phyloP scores from a whole-genome alignment of 1,284 basidiomycete genomes.

The Ceratobasidium sp. region DNA sequence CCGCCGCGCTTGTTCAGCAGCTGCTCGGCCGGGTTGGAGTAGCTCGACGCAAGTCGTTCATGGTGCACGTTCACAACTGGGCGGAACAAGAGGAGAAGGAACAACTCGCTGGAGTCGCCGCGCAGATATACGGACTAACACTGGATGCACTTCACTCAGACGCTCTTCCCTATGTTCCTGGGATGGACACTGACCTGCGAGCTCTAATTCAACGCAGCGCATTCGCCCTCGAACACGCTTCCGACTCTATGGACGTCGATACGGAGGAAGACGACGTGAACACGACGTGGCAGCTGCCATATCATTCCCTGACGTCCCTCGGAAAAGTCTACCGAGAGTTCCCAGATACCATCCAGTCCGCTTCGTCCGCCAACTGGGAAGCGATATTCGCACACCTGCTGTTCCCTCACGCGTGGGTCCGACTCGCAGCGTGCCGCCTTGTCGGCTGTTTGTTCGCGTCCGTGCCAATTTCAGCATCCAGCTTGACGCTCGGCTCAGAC shows the following conservation, averaged over 20 bases:
- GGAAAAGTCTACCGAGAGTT: conserved; percentile 72
- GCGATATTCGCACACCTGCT: conserved; percentile 74
- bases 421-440: conserved; percentile 81
- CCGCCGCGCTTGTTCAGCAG: conserved; percentile 81
- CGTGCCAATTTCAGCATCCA: conserved; percentile 59
- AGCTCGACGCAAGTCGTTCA: conserved; percentile 66
- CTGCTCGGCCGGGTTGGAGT: conserved; percentile 77
- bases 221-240: conserved; percentile 53
- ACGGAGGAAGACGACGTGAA: conserved; percentile 1
- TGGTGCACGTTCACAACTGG: conserved; percentile 86
- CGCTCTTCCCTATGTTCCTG: conserved; percentile 60
- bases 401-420: conserved; percentile 96
- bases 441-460: conserved; percentile 76
- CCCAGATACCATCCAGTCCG: conserved; percentile 61
- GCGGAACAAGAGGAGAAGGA: conserved; percentile 69
- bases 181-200: conserved; percentile 70
- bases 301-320: conserved; percentile 78
- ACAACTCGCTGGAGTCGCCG: conserved; percentile 74
- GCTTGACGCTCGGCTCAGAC: conserved; percentile 48
- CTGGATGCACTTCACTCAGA: conserved; percentile 71
- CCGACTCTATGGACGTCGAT: conserved; percentile 60
- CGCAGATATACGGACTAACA: conserved; percentile 84
- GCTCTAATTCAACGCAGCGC: conserved; percentile 64
- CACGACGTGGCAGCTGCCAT: conserved; percentile 77
- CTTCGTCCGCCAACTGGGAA: conserved; percentile 61